Conservation (phyloP, 1,139 yeast species). For the Debaryomycetaceae sp. region DNA sequence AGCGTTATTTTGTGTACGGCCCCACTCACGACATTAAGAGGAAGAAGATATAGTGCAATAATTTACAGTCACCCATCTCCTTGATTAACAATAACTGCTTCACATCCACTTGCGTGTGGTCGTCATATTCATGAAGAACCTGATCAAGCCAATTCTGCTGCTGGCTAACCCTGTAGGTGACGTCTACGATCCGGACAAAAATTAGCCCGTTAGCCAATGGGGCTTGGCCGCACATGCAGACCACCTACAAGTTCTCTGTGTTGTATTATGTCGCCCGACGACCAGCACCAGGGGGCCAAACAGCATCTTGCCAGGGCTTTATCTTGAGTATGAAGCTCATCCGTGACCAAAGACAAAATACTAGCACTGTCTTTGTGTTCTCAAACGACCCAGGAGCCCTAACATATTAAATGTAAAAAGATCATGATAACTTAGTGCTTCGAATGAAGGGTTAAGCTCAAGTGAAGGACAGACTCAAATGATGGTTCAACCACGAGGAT, state of each 20-base stretch:
- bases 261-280: slow-evolving; percentile 90
- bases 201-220: slow-evolving; percentile 93
- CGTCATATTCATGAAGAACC: slow-evolving; percentile 77
- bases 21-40: slow-evolving; percentile 89
- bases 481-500: too few relatives aligned
- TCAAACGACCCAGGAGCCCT: too few relatives aligned
- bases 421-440: too few relatives aligned
- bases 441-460: too few relatives aligned
- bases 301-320: slow-evolving; percentile 85
- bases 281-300: slow-evolving; percentile 86
- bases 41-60: slow-evolving; percentile 78
- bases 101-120: slow-evolving; percentile 79
- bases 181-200: slow-evolving; percentile 95
- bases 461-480: too few relatives aligned
- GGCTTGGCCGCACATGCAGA: slow-evolving; percentile 99
- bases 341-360: too few relatives aligned
- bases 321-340: slow-evolving; percentile 67
- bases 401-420: too few relatives aligned
- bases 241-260: slow-evolving; percentile 92
- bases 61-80: slow-evolving; percentile 81
- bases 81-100: slow-evolving; percentile 75
- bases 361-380: too few relatives aligned
- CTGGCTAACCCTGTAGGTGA: slow-evolving; percentile 97
- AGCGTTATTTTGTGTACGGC: slow-evolving; percentile 90
- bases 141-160: slow-evolving; percentile 94